phyloP scores from a whole-genome alignment of 2,329 filamentous ascomycete species.

The Nannizziopsis barbatae region DNA sequence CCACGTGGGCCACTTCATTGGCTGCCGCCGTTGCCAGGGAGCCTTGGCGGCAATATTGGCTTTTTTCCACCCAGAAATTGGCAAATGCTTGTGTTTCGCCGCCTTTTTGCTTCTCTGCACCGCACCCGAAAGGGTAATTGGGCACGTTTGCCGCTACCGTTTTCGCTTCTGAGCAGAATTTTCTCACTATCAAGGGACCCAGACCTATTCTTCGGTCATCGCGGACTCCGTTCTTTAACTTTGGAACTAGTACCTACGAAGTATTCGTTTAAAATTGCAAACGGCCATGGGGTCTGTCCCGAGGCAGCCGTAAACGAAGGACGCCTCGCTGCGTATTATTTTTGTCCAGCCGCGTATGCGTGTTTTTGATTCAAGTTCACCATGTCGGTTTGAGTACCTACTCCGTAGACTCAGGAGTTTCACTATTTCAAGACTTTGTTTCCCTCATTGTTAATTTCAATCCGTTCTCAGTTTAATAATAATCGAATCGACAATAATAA shows the following conservation, averaged over 20 bases:
- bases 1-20: slow-evolving; percentile 3
- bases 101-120: neutral
- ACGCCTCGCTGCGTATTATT: too few relatives aligned
- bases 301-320: too few relatives aligned
- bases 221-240: too few relatives aligned
- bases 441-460: neutral
- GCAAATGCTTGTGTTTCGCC: neutral
- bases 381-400: too few relatives aligned
- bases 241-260: too few relatives aligned
- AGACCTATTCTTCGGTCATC: too few relatives aligned
- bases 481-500: neutral
- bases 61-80: neutral
- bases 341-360: too few relatives aligned
- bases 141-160: neutral
- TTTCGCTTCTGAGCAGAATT: neutral
- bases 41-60: neutral
- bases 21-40: neutral
- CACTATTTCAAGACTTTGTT: neutral
- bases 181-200: too few relatives aligned
- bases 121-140: slow-evolving; percentile 1
- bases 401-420: neutral
- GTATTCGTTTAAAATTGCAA: neutral
- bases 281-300: too few relatives aligned
- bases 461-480: neutral
- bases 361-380: too few relatives aligned